Base-by-base conservation (phyloP, 805 yeast genomes). In the Kodamaea leandrae region DNA sequence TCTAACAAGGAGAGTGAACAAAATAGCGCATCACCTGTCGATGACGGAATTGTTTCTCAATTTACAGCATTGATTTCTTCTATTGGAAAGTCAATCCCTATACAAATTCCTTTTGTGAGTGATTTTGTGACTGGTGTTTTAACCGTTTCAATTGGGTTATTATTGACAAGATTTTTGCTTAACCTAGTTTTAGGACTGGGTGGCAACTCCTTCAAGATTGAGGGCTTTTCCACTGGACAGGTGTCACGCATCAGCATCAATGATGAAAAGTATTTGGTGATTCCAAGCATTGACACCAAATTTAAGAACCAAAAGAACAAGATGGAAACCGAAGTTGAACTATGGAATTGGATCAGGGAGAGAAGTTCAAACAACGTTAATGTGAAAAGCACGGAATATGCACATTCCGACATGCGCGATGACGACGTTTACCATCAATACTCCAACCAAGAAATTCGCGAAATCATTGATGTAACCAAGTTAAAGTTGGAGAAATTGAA, bases 281-380 rank as follows among this genome's bases (percentile, higher is more conserved):
- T 71, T 17, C 76, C 76, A n/a, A 60, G 68, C 19, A 50, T 67
- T 20, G 65, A 64, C 13, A 54, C 71, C 8, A 55, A 60, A 21
- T 58, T 66, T 27, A 42, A 52, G 32, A 38, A 51, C 34, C 42
- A 47, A 28, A 38, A 64, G 45, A 43, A 63, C 46, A 51, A 60
- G 14, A 51, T 65, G 44, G 66, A 69, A 41, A 76, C 79, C 44
- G 89, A 86, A 58, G 67, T 72, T 13, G 72, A 73, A 17, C 54
- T 86, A 32, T 86, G 93, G 93, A 72, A 77, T 34, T 86, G 95
- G 95, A 69, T 86, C 39, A 63, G 64, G 21, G 58, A 58, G 3
- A 44, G 71, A 36, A 64, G 68, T 42, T 55, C 52, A 2, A 51
- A 44, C 17, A 46, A 49, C 30, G 40, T 47, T 24, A 38, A 47